Conservation (phyloP, 2,329 filamentous ascomycete genomes). For the Diplodia intermedia region DNA sequence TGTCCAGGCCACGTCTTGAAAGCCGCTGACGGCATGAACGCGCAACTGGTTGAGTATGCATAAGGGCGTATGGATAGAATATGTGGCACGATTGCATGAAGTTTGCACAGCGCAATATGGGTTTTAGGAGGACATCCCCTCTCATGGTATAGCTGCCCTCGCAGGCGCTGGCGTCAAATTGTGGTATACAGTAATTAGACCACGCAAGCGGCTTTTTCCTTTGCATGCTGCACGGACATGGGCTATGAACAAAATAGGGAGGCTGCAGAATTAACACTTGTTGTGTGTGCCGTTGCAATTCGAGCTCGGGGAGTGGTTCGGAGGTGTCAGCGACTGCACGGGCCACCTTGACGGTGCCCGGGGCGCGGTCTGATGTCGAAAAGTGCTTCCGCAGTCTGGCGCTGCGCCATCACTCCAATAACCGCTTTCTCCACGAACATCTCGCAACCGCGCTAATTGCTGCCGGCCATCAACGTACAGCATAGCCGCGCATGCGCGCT, state of each 20-base stretch:
- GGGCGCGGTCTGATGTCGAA: slow-evolving; percentile 13
- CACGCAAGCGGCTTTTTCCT: neutral
- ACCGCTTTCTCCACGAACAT: neutral
- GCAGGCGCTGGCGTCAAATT: slow-evolving; percentile 13
- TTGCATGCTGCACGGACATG: neutral
- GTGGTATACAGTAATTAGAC: slow-evolving; percentile 16
- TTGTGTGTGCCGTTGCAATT: neutral
- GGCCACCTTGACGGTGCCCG: neutral
- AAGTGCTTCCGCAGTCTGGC: slow-evolving; percentile 17
- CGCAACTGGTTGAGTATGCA: neutral
- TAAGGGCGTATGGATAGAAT: slow-evolving; percentile 21
- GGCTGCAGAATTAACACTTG: neutral
- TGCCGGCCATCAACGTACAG: no score
- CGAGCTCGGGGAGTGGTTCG: neutral
- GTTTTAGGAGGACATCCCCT: slow-evolving; percentile 1
- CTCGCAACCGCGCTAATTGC: neutral
- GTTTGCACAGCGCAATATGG: slow-evolving; percentile 13
- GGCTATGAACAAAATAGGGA: neutral
- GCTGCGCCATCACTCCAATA: neutral
- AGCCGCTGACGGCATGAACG: neutral
- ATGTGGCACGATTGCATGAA: slow-evolving; percentile 27
- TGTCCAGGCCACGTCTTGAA: neutral
- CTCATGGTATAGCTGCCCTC: neutral
- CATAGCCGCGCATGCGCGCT: neutral
- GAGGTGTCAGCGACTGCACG: slow-evolving; percentile 2